These are phyloP conservation scores for Hanseniaspora nectarophila DNA, from an alignment of 805 yeast species.

Conservation along the genomic window DNA sequence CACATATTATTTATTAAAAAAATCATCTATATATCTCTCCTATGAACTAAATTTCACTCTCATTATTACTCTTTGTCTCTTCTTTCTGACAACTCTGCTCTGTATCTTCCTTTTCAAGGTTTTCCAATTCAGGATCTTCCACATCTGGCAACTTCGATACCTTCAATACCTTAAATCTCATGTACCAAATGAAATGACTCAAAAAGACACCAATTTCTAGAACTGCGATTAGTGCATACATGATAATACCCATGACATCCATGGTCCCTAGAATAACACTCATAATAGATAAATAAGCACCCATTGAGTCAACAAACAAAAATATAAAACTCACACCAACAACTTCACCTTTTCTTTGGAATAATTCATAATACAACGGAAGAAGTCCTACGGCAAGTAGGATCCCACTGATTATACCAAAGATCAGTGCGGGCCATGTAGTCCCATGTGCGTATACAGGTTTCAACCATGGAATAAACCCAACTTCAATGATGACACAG, in stretches of 20 bases:
- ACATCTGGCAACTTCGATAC: conserved; percentile 3
- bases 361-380: conserved; percentile 81
- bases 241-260: conserved; percentile 68
- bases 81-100: neutral
- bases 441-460: conserved; percentile 40
- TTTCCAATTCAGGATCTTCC: neutral
- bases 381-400: conserved; percentile 64
- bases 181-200: conserved; percentile 61
- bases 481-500: conserved; percentile 53
- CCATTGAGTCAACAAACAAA: conserved; percentile 59
- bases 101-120: neutral
- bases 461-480: conserved; percentile 59
- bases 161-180: conserved; percentile 31
- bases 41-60: neutral
- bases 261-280: conserved; percentile 49
- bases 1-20: neutral
- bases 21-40: neutral
- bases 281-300: conserved; percentile 67
- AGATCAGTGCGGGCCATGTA: conserved; percentile 66
- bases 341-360: conserved; percentile 69
- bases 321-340: conserved; percentile 82
- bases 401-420: conserved; percentile 72
- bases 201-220: conserved; percentile 67
- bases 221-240: conserved; percentile 61
- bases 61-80: neutral